Evolutionary conservation across 306 rosid genomes (phyloP).

Genomic region (Quillaja saponaria): DNA sequence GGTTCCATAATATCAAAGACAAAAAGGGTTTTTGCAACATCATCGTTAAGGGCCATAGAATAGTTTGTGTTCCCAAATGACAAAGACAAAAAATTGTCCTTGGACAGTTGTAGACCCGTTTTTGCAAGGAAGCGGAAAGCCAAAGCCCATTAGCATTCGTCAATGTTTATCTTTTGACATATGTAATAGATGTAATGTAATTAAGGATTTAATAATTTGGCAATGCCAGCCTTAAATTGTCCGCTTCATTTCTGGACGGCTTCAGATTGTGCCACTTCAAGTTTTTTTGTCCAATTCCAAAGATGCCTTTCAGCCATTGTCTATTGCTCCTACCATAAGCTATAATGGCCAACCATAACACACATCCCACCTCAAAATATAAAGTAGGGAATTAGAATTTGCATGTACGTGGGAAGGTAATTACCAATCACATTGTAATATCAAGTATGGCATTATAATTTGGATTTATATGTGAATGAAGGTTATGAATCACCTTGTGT

Average conservation of each 20-base stretch:
- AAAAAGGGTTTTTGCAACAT: background rate
- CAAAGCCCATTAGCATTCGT: no score
- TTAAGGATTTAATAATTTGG: constrained; percentile 4
- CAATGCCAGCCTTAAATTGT: constrained; percentile 41
- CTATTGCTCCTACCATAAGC: no score
- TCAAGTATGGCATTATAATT: no score
- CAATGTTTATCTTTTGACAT: constrained; percentile 30
- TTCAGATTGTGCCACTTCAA: constrained; percentile 28
- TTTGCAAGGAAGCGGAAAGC: no score
- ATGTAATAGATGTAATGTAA: constrained; percentile 11
- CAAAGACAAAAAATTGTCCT: constrained; percentile 28
- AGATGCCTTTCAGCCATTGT: constrained; percentile 18
- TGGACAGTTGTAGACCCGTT: constrained; percentile 25
- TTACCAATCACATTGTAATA: no score
- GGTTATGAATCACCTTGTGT: no score
- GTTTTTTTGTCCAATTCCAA: constrained; percentile 17
- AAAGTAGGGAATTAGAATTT: no score
- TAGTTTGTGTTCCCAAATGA: background rate
- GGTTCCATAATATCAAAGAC: constrained; percentile 21
- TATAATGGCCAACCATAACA: no score
- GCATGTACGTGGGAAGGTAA: no score
- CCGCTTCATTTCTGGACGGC: constrained; percentile 30
- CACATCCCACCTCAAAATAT: no score
- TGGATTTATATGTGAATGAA: no score
- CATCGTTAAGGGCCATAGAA: no score